Base-by-base conservation (phyloP, 2,329 filamentous ascomycete species). In the Pseudonectria foliicola region DNA sequence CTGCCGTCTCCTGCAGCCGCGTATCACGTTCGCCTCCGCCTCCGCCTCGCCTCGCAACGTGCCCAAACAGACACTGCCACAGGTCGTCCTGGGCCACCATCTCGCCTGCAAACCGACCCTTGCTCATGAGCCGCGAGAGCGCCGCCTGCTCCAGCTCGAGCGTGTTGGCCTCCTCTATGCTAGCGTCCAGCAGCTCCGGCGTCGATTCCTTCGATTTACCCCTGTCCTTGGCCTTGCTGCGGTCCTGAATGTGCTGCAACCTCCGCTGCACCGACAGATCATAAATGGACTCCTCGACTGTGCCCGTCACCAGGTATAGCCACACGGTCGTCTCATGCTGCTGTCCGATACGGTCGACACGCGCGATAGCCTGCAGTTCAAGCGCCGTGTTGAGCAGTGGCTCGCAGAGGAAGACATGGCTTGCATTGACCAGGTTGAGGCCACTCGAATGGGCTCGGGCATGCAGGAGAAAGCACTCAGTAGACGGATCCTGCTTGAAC, bases 281-380 rank as follows among this genome's bases (percentile, higher is more conserved):
- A 61, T 96, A 88, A 43, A 96, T 93, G 2, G 83, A 83, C 62
- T 94, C 83, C 55, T 98, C 92, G 0, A 96, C 86, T 0, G 90
- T 94, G 33, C 84, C 85, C 12, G 82, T 78, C n/a, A 95, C 76
- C 3, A 96, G 72, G 56, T 96, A 96, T 59, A 95, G 82, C 84
- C 89, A 96, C 2, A 96, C 88, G 0, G 86, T 95, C 1, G 92
- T 98, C 45, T 85, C 74, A 33, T 85, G 79, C 44, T 81, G 72
- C 60, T 96, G 92, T 0, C 92, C 92, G 44, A 98, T 98, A 25
- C 92, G 79, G 56, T 98, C 88, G 2, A 98, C 89, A 37, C 92
- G 82, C 1, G 90, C 89, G 52, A 96, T 94, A 11, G 89, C 90
- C 59, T 98, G 92, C 8, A 96, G 71, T 60, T 96, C 92, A 12